Base-by-base conservation (phyloP, 1,139 yeast species). In the Pichia sp. region DNA sequence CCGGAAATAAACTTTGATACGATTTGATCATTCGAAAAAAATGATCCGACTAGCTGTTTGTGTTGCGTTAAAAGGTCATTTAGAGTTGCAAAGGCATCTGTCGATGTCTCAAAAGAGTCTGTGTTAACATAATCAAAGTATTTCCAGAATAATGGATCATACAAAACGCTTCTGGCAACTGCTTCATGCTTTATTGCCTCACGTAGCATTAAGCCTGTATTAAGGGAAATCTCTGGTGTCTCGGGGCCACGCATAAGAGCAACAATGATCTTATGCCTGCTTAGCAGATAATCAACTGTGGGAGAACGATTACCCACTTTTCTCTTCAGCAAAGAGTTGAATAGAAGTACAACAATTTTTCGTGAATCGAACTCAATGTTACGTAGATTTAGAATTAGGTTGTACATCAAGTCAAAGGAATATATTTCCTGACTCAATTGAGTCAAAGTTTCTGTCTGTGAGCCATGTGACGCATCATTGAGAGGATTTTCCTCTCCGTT, bases 291-390 rank as follows among this genome's bases (percentile, higher is more conserved):
- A 64, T 92, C 97, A 19, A 90, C 93, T 0, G 97, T 90, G 31
- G 97, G 96, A 26, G 86, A 81, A 61, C 89, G 79, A 64, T 78
- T 81, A 52, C 90, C 93, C 50, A 83, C 81, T 61, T 87, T 89
- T 57, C 96, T 84, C 64, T 95, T 84, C 59, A 93, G 77, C 52
- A 95, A 76, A 3, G 90, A 83, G 62, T 85, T 81, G 67, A 90
- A 90, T 53, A 93, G 70, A 13, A 81, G 75, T 11, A 83, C 79
- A 15, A 90, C 95, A 64, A 88, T 95, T 66, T 92, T 90, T 56
- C 97, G 77, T 45, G 96, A 82, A 67, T 93, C 98, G 69, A 93
- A 92, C 62, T 90, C 97, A 55, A 93, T 76, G 45, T 78, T 77
- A 15, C 74, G 73, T 57, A 93, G 73, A 63, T 84, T 79, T 41